Base-by-base conservation (phyloP, 2,329 filamentous ascomycete species). In the Xylaria sp. region DNA sequence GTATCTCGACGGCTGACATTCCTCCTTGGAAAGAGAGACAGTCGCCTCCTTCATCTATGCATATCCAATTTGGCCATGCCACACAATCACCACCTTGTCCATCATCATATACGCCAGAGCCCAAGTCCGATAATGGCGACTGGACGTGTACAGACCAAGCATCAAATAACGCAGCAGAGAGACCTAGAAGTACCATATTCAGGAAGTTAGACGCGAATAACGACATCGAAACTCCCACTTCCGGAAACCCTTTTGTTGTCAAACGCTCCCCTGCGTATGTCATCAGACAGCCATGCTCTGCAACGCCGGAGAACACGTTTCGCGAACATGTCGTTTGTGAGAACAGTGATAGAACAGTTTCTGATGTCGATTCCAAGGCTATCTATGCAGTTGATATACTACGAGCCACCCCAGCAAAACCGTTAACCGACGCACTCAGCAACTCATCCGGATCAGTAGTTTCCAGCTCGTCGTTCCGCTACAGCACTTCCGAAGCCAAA, bases 101-200 rank as follows among this genome's bases (percentile, higher is more conserved):
- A 19, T 51, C 66, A 1, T 49, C 8, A 6, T 50, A 49, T 8
- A 63, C 12, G 31, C 55, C 70, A 11, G 83, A 84, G 61, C 82
- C 86, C 61, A 81, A 82, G 61, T 83, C 84, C 0, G 84, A 87
- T 51, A 80, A 87, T 45, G 83, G 87, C 67, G 85, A 86, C 64
- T 79, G 83, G 57, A 80, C 80, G 0, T 73, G 82, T 7, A 76
- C 77, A 0, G 79, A 81, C 60, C 73, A 75, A 51, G 62, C 64
- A 55, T 28, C 43, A 45, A 3, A 40, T 40, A 57, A 59, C 19
- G 45, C 33, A 42, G 54, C 53, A 45, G 35, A 70, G 38, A 31
- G 40, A 11, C 25, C 21, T 2, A 35, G 37, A 31, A 71, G 12
- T 17, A 38, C 5, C 37, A 31, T 3, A 56, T 61, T 38, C 15